Percentiles rank a stretch among this genome's conserved stretches.
Conservation (phyloP, 129 eudicot genomes). For the Ambrosia artemisiifolia region DNA sequence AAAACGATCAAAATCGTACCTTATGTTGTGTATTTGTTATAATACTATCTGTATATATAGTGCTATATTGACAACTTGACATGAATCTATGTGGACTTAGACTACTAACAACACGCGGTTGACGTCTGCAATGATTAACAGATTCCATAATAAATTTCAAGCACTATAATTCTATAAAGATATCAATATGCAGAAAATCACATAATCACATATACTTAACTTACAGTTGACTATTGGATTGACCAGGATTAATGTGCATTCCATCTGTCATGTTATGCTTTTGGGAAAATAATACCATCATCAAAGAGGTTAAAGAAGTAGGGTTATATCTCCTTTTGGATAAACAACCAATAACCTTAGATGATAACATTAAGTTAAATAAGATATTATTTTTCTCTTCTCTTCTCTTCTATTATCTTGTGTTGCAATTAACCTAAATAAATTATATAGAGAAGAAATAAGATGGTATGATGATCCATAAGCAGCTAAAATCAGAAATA, state of each 20-base stretch:
- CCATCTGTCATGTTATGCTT: conserved; percentile 11
- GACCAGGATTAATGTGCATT: conserved; percentile 10
- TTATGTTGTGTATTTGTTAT: conserved; percentile 30
- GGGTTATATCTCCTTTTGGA: conserved; percentile 20
- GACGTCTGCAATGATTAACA: conserved; percentile 18
- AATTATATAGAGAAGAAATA: neutral
- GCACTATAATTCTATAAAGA: neutral
- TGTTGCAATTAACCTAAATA: conserved; percentile 24
- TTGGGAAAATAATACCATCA: conserved; percentile 16
- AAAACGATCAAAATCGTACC: conserved; percentile 32
- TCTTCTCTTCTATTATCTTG: neutral
- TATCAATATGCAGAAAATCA: neutral
- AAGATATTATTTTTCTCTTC: neutral
- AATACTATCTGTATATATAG: conserved; percentile 13
- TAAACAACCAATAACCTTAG: conserved; percentile 21
- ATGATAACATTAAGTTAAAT: conserved; percentile 28
- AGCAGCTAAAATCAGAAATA: no score
- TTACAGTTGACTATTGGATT: conserved; percentile 20
- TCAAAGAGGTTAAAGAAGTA: conserved; percentile 15
- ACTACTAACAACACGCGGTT: conserved; percentile 15
- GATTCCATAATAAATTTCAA: neutral
- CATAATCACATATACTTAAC: conserved; percentile 29
- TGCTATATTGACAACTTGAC: conserved; percentile 30
- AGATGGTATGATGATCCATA: neutral
- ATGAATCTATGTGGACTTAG: conserved; percentile 2